Base-by-base conservation (phyloP, 179 eudicot genomes). In the Silene coronaria region DNA sequence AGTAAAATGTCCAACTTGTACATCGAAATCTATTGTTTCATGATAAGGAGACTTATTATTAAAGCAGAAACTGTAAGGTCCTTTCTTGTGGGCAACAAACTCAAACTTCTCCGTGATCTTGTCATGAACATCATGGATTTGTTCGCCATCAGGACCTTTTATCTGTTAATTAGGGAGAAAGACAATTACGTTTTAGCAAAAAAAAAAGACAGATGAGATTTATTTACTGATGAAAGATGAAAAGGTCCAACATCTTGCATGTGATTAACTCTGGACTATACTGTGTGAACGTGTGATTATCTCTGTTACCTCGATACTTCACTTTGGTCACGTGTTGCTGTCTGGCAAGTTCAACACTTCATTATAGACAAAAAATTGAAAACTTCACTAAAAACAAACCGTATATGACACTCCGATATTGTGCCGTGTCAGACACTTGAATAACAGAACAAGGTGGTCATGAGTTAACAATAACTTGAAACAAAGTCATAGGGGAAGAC, bases 21-120 rank as follows among this genome's bases (percentile, higher is more conserved):
- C 86, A 76, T 92, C 97, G 5, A 92, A 90, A 85, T 92, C 97
- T 57, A 92, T 74, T 74, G 96, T 90, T 80, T 92, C 96, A 67
- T 89, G 90, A 79, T 90, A 87, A 1, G 97, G 97, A 27, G 97
- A 92, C 81, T 84, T 87, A 70, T 90, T 92, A 2, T 83, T 83
- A 80, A 92, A 90, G 77, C 97, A 92, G 76, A 91, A 89, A 17
- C 78, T 84, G 74, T 90, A 85, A 58, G 89, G 70, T 76, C 97
- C 97, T 74, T 86, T 86, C 38, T 86, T 82, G 46, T 85, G 88
- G 70, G 86, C 89, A 62, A 81, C 82, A 82, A 91, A 91, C 74
- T 91, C 97, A 59, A 82, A 85, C 83, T 87, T 91, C 53, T 87
- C 91, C 26, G 86, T 90, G 27, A 80, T 82, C 81, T 87, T 85